Conservation (phyloP, 2,329 filamentous ascomycete species). For the Chaetomium strumarium region DNA sequence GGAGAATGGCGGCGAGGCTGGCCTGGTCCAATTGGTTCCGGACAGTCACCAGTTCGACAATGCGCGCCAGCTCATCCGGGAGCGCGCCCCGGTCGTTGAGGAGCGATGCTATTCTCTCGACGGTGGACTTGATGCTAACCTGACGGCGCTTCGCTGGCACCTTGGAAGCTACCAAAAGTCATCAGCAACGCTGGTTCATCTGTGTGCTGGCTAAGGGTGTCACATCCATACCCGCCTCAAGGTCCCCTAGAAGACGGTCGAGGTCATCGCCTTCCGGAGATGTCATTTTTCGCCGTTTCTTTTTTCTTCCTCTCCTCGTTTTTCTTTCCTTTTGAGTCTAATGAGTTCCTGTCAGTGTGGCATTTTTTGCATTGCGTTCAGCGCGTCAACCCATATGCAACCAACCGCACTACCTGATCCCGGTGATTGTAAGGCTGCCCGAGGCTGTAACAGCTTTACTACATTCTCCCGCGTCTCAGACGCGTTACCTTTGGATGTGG, state of each 20-base stretch:
- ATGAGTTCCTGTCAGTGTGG: too few relatives aligned
- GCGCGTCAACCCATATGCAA: too few relatives aligned
- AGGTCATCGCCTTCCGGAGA: slow-evolving; percentile 14
- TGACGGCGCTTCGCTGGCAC: slow-evolving; percentile 60
- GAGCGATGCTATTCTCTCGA: slow-evolving; percentile 57
- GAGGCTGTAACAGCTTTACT: too few relatives aligned
- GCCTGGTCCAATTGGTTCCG: slow-evolving; percentile 70
- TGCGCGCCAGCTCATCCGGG: slow-evolving; percentile 50
- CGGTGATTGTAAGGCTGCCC: too few relatives aligned
- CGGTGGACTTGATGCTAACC: slow-evolving; percentile 54
- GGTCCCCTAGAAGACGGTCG: slow-evolving; percentile 19
- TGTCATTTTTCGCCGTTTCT: slow-evolving; percentile 3
- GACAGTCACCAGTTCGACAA: slow-evolving; percentile 61
- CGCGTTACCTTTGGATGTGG: too few relatives aligned
- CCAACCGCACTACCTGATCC: too few relatives aligned
- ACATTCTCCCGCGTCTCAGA: too few relatives aligned
- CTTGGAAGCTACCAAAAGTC: slow-evolving; percentile 44
- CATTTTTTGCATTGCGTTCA: too few relatives aligned
- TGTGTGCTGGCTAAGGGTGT: not conserved
- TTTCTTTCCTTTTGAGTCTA: not conserved
- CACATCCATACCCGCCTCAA: slow-evolving; percentile 20
- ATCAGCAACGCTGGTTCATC: slow-evolving; percentile 7
- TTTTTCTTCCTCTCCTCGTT: not conserved
- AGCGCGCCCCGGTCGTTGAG: slow-evolving; percentile 65
- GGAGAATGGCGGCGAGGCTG: slow-evolving; percentile 61